Evolutionary conservation across 768 basidiomycete species (phyloP), one percentile per base, ranked within the genome.

Genomic region (Macrolepiota dolichaula): DNA sequence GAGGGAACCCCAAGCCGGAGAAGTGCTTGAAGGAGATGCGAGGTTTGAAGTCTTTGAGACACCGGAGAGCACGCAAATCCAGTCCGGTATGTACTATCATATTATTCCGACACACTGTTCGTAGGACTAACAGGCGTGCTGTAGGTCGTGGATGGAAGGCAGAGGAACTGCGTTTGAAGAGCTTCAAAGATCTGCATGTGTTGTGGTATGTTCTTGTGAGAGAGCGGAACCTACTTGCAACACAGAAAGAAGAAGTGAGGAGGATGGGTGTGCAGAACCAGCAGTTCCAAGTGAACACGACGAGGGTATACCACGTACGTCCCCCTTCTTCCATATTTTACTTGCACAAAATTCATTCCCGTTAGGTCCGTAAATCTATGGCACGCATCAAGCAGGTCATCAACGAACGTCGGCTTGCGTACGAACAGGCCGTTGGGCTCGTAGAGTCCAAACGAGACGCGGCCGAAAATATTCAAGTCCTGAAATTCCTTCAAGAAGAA

Each of bases 301-400:
- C 62, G 12, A 77, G 73, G 68, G 76, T 83, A 32, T 76, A 78
- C 15, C 76, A 80, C 68, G 85, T 86, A 64, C 51, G 80, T 70
- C 36, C 54, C 54, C 38, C 9, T 19, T 36, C 7, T 57, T 35
- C 36, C 27, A 24, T 47, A 27, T 47, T 24, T 53, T 10, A 22
- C 55, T 22, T 36, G 32, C 53, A 10, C 50, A 40, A 65, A 29
- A 37, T 32, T 24, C 68, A 44, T 37, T 46, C n/a, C 13, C 19
- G 53, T 10, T 64, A 97, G 94, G 89, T 87, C 73, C 89, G 91
- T 22, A 96, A 95, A 79, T 89, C 92, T 19, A 96, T 97, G 94
- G 94, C 92, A n/a, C 87, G 93, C 19, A 94, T 98, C 73, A 98
- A 98, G 73, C 86, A 84, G 61, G 87, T 98, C 22, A 78, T 98